phyloP scores from a whole-genome alignment of 768 basidiomycete genomes.

The Dictyophora rubrovolvata region DNA sequence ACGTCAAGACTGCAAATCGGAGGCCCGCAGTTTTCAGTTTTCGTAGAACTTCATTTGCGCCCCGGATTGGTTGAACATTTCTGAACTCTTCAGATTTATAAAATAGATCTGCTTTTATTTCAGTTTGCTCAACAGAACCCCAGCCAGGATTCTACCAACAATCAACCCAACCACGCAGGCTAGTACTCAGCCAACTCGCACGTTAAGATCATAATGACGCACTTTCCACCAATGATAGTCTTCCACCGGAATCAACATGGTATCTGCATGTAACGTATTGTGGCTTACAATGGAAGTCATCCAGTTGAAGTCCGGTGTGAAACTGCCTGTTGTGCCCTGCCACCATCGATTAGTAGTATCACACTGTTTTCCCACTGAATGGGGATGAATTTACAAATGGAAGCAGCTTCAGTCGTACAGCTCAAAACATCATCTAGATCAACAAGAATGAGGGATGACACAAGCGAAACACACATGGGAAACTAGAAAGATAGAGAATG shows the following conservation, averaged over 20 bases:
- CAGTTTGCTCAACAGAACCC: slow-evolving; percentile 51
- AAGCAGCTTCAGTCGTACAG: slow-evolving; percentile 48
- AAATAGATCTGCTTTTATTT: slow-evolving; percentile 47
- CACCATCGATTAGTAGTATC: not conserved
- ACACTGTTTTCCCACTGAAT: not conserved
- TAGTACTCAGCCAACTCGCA: no score
- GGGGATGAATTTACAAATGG: slow-evolving; percentile 37
- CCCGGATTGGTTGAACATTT: slow-evolving; percentile 41
- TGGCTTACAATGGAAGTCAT: slow-evolving; percentile 51
- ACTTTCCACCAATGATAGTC: slow-evolving; percentile 77
- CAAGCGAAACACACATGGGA: not conserved
- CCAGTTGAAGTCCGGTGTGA: slow-evolving; percentile 44
- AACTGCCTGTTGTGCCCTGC: slow-evolving; percentile 59
- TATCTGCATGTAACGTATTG: not conserved
- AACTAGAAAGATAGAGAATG: no score
- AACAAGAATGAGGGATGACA: slow-evolving; percentile 40
- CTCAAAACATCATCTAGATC: slow-evolving; percentile 63
- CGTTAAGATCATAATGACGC: not conserved
- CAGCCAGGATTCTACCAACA: slow-evolving; percentile 39
- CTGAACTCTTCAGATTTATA: slow-evolving; percentile 43
- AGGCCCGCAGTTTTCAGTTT: slow-evolving; percentile 53
- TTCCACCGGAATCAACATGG: slow-evolving; percentile 15
- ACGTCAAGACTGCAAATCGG: slow-evolving; percentile 65
- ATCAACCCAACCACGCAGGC: not conserved
- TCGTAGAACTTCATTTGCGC: slow-evolving; percentile 49